Base-by-base conservation (phyloP, 495 filamentous ascomycete species). In the Xanthoparmelia taractica region DNA sequence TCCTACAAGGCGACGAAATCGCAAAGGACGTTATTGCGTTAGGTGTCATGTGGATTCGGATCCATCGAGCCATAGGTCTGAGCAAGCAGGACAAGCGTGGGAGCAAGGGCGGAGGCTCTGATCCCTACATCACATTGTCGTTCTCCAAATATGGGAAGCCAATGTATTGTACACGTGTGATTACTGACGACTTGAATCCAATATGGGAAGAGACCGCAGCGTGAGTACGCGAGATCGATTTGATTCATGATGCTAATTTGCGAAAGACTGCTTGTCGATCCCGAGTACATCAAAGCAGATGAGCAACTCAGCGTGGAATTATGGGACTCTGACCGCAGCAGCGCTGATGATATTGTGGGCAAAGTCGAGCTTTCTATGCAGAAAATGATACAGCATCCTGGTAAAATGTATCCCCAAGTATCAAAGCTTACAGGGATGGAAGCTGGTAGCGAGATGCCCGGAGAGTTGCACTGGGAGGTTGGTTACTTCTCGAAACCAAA, bases 81-180 rank as follows among this genome's bases (percentile, higher is more conserved):
- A 93, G 88, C 76, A 96, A 96, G 78, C 93, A 97, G 72, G 93
- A 97, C 72, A 82, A 79, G 56, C 84, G 86, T 33, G 93, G 93
- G 11, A 88, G 84, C 66, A 77, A 87, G n/a, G 85, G 87, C 58
- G 92, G 92, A n/a, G 92, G 91, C 37, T 95, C 90, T 62, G 93
- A 97, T 72, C 90, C 93, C 0, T 97, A 96, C 71, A 91, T 97
- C 72, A 84, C 81, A 47, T 74, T 87, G 27, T 79, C 84, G 1
- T 87, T 87, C 75, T 86, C 83, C 17, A 96, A 97, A 74, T 97
- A 96, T 65, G 91, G 92, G 55, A 97, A 97, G 77, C 93, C 92
- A 15, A 96, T 96, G 88, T 97, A 96, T 72, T 96, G 92, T 72
- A 96, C 93, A 15, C 85, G 93, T 36, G 92, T 97, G 36, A 96